Conservation (phyloP, 805 yeast genomes). For the Torulaspora maleeae region DNA sequence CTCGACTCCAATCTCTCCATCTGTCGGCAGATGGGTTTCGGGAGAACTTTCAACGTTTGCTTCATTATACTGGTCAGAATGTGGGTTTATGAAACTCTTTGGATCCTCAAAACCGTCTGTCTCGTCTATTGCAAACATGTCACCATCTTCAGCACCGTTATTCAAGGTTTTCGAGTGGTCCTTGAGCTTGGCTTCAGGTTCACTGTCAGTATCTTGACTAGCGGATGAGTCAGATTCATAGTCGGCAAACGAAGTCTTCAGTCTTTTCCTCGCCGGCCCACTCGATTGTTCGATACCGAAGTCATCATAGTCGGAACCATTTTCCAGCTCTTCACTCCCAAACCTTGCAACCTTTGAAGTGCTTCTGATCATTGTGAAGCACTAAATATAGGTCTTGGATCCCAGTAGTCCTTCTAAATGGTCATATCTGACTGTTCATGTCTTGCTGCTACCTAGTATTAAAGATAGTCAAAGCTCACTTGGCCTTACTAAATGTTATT, state of each 20-base stretch:
- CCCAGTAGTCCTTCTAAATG: no score
- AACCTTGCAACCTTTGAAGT: no score
- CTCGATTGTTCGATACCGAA: conserved; percentile 7
- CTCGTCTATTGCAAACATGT: conserved; percentile 42
- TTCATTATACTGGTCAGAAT: conserved; percentile 28
- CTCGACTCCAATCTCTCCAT: conserved; percentile 40
- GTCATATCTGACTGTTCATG: no score
- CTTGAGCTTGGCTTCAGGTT: not conserved
- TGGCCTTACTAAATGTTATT: not conserved
- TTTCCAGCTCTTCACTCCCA: not conserved
- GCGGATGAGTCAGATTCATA: conserved; percentile 15
- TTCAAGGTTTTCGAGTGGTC: not conserved
- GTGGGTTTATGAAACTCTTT: conserved; percentile 14
- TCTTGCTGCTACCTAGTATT: no score
- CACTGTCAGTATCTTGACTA: conserved; percentile 9
- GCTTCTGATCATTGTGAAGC: no score
- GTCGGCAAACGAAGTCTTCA: conserved; percentile 1
- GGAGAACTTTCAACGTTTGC: conserved; percentile 7
- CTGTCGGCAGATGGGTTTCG: conserved; percentile 24
- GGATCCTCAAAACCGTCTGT: conserved; percentile 8
- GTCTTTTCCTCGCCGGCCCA: conserved; percentile 5
- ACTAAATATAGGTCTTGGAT: no score
- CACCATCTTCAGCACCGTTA: conserved; percentile 38
- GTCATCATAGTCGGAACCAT: not conserved
- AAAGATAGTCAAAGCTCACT: no score